phyloP scores from a whole-genome alignment of 2,329 filamentous ascomycete species.

The Cadophora malorum region DNA sequence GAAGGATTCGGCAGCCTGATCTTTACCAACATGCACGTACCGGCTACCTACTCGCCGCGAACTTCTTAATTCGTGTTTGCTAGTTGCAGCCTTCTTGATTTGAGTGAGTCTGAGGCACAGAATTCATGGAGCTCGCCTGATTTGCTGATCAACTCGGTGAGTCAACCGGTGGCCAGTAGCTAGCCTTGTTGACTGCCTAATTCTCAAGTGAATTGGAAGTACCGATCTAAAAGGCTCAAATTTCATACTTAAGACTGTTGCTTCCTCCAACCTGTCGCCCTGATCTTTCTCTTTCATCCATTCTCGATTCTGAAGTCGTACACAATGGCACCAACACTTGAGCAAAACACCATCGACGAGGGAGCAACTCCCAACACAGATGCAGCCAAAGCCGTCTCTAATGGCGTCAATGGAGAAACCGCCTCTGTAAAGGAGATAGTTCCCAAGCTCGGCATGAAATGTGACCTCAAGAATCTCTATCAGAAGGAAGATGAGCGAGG shows the following conservation, averaged over 20 bases:
- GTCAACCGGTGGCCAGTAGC: neutral
- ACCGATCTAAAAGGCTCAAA: neutral
- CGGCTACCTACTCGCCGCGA: neutral
- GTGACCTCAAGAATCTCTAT: conserved; percentile 55
- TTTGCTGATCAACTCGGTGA: neutral
- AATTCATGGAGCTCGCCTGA: neutral
- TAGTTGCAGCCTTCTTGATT: neutral
- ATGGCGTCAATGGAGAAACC: conserved; percentile 7
- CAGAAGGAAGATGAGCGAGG: conserved; percentile 58
- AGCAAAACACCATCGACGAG: conserved; percentile 1
- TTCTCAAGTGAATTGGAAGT: neutral
- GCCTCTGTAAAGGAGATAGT: neutral
- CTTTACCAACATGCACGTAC: neutral
- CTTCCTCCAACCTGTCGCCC: neutral
- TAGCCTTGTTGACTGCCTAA: conserved; percentile 15
- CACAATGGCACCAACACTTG: conserved; percentile 24
- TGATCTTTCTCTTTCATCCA: neutral
- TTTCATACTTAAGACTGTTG: neutral
- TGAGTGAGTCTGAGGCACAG: conserved; percentile 2
- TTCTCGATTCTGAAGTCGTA: neutral
- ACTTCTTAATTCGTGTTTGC: neutral
- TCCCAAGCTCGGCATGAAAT: conserved; percentile 43
- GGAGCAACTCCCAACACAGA: neutral
- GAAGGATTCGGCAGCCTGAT: conserved; percentile 15
- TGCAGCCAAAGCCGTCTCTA: conserved; percentile 21